These are phyloP conservation scores for Phytophthora tubulina DNA, from an alignment of 352 stramenopile genomes.

Conservation along the genomic window DNA sequence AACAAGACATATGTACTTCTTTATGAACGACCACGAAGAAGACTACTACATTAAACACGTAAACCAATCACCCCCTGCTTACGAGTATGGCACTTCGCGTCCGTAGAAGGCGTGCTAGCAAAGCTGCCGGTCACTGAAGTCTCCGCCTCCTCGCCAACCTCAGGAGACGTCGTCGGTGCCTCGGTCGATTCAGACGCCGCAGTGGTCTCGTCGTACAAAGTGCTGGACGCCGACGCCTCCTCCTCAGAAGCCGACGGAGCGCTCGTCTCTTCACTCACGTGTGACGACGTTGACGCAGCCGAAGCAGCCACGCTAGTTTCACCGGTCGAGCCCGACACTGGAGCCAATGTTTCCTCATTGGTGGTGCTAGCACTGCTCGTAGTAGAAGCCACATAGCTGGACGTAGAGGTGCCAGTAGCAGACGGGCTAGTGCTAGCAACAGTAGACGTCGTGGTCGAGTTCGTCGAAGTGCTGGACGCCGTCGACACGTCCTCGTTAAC, in stretches of 20 bases:
- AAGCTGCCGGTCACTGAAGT: slow-evolving; percentile 20
- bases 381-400: slow-evolving; percentile 13
- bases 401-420: slow-evolving; percentile 3
- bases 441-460: slow-evolving; percentile 18
- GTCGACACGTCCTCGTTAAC: slow-evolving; percentile 35
- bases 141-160: slow-evolving; percentile 9
- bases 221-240: slow-evolving; percentile 9
- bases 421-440: slow-evolving; percentile 12
- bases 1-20: too few relatives aligned
- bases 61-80: neutral
- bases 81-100: slow-evolving; percentile 21
- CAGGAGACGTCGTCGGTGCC: slow-evolving; percentile 8
- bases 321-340: slow-evolving; percentile 14
- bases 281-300: neutral
- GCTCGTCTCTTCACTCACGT: slow-evolving; percentile 9
- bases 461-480: slow-evolving; percentile 24
- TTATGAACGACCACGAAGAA: too few relatives aligned
- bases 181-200: slow-evolving; percentile 10
- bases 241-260: slow-evolving; percentile 21
- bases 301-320: slow-evolving; percentile 19
- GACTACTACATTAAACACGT: too few relatives aligned
- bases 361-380: slow-evolving; percentile 14
- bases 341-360: slow-evolving; percentile 11
- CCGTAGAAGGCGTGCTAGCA: slow-evolving; percentile 13
- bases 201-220: neutral